Conservation (phyloP, 495 filamentous ascomycete genomes). For the Annulohypoxylon bovei region DNA sequence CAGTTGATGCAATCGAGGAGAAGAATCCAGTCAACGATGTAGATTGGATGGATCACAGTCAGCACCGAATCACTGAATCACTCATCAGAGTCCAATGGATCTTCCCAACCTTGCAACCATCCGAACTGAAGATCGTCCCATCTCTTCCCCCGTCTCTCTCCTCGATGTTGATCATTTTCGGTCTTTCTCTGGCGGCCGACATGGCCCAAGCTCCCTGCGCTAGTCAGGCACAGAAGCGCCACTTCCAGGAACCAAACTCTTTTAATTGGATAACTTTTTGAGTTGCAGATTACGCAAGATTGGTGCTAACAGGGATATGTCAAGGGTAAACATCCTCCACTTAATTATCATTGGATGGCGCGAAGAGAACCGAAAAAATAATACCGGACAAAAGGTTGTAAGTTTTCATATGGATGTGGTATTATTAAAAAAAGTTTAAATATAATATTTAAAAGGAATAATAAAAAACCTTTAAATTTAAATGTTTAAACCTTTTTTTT, state of each 20-base stretch:
- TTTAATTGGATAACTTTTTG: slow-evolving; percentile 28
- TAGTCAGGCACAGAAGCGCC: slow-evolving; percentile 41
- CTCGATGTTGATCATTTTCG: slow-evolving; percentile 36
- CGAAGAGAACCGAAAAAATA: slow-evolving; percentile 5
- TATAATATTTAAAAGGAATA: too few relatives aligned
- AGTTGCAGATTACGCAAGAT: slow-evolving; percentile 39
- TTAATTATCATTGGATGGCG: slow-evolving; percentile 26
- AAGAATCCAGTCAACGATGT: slow-evolving; percentile 1
- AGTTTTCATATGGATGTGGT: too few relatives aligned
- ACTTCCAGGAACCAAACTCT: slow-evolving; percentile 25
- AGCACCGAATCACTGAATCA: slow-evolving; percentile 24
- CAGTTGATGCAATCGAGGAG: slow-evolving; percentile 15
- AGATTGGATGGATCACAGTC: slow-evolving; percentile 17
- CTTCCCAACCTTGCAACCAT: slow-evolving; percentile 28
- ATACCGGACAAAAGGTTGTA: too few relatives aligned
- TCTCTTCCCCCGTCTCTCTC: slow-evolving; percentile 1
- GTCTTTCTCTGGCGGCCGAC: slow-evolving; percentile 28
- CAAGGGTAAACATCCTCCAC: slow-evolving; percentile 28
- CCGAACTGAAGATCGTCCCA: slow-evolving; percentile 22
- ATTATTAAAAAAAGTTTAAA: too few relatives aligned
- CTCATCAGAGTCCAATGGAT: slow-evolving; percentile 13
- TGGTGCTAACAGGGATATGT: slow-evolving; percentile 24
- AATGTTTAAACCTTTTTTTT: too few relatives aligned
- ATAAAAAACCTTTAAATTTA: too few relatives aligned
- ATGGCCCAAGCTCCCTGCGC: slow-evolving; percentile 43